phyloP scores from a whole-genome alignment of 257 asterid genomes.

The Solanum neorickii region DNA sequence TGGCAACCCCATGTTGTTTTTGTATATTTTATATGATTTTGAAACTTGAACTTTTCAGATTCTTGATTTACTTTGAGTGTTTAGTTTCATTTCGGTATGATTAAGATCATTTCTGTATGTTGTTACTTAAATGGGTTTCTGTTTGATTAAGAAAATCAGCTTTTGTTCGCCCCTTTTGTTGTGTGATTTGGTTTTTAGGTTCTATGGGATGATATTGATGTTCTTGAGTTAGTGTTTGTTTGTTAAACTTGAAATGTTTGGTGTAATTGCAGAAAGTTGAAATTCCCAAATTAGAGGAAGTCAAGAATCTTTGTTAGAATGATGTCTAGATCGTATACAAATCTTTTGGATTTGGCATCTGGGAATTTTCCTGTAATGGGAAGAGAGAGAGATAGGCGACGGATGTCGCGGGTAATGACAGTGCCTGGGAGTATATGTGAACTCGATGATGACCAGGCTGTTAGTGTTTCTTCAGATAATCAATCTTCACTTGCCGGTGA shows the following conservation, averaged over 20 bases:
- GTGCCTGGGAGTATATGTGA: constrained; percentile 75
- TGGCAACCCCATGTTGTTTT: constrained; percentile 12
- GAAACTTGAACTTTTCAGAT: neutral
- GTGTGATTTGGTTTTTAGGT: neutral
- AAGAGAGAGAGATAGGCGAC: constrained; percentile 54
- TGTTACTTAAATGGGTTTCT: constrained; percentile 12
- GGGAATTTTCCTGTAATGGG: constrained; percentile 74
- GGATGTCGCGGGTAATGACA: constrained; percentile 75
- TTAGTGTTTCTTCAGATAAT: constrained; percentile 67
- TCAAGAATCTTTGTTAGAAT: constrained; percentile 29
- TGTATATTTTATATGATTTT: neutral
- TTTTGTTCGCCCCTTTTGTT: neutral
- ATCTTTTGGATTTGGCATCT: constrained; percentile 75
- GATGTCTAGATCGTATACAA: constrained; percentile 87
- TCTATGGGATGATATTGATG: neutral
- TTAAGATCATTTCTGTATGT: constrained; percentile 2
- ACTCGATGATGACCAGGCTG: constrained; percentile 67
- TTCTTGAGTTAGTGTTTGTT: neutral
- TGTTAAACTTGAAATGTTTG: neutral
- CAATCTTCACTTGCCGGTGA: constrained; percentile 69
- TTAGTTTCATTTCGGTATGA: neutral
- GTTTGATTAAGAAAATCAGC: constrained; percentile 13
- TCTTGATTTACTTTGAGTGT: neutral
- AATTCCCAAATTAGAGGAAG: constrained; percentile 6
- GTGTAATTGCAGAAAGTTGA: constrained; percentile 31